Conservation (phyloP, 1,139 yeast species). For the Candida sojae region DNA sequence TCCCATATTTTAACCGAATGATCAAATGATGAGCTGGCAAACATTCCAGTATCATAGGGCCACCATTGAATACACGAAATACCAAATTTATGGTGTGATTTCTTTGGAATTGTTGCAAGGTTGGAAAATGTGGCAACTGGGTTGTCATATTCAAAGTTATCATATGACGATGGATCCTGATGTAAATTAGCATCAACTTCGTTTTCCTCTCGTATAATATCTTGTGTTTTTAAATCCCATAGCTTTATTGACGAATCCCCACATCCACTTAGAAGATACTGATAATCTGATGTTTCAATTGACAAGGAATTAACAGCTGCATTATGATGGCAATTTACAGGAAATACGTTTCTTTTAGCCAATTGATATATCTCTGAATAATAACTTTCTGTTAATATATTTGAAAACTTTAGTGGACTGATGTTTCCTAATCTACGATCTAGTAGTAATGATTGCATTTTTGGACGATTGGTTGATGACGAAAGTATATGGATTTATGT, state of each 20-base stretch:
- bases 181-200: constrained; percentile 13
- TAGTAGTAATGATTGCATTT: constrained; percentile 41
- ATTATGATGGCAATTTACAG: constrained; percentile 37
- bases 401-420: constrained; percentile 36
- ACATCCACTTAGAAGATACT: constrained; percentile 68
- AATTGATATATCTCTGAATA: constrained; percentile 26
- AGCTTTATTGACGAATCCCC: constrained; percentile 72
- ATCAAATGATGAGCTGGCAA: constrained; percentile 81
- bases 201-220: constrained; percentile 16
- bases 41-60: constrained; percentile 87
- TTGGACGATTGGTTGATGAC: not conserved
- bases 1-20: constrained; percentile 82
- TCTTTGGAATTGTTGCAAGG: constrained; percentile 52
- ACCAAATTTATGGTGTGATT: constrained; percentile 68
- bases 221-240: constrained; percentile 49
- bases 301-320: constrained; percentile 67
- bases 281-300: constrained; percentile 53
- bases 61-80: constrained; percentile 82
- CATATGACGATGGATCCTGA: constrained; percentile 13
- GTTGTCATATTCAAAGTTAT: constrained; percentile 28
- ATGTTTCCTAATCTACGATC: constrained; percentile 34
- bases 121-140: constrained; percentile 23
- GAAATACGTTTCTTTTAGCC: constrained; percentile 32
- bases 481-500: not conserved
- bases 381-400: constrained; percentile 41